Base-by-base conservation (phyloP, 164 flowering plant species). In the Umbellularia californica region DNA sequence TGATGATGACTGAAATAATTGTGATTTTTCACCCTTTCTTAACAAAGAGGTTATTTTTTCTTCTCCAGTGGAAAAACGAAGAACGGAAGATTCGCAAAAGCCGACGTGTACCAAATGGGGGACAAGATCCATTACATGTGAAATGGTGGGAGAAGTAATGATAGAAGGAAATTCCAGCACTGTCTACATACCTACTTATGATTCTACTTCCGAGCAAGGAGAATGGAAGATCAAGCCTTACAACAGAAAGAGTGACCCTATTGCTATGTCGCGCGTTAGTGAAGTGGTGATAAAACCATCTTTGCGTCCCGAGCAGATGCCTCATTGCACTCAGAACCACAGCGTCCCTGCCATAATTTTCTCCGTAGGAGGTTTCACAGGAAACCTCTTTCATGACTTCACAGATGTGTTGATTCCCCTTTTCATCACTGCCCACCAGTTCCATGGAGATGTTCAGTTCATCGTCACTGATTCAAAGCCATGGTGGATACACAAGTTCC, bases 341-440 rank as follows among this genome's bases (percentile, higher is more conserved):
- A 78, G 50, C 4, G 77, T 79, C 72, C 95, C 96, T 0, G 91
- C 88, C 33, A 27, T 94, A 19, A 69, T 94, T 6, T 91, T 94
- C 77, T 91, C 96, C 4, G n/a, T 47, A 0, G 90, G 87, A 23
- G 98, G 98, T 13, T 94, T 86, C 62, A 23, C 86, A 0, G 90
- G 96, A 1, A 94, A 92, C 83, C 80, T 87, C 41, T 94, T 92
- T 76, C 97, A 94, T 70, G 92, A 79, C 72, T 92, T 89, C 76
- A 78, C 86, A 0, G 98, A 92, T 74, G 68, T 89, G 4, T 1
- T 92, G 19, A 68, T 92, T 55, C 98, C 98, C 0, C 84, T 94
- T 1, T 92, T 66, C 70, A 15, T 83, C 24, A 84, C 92, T 23
- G 79, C 94, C 2, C 69, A 76, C 15, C 75, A 69, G 2, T 90